Base-by-base conservation (phyloP, 2,329 filamentous ascomycete species). In the Ceratocystis ficicola region DNA sequence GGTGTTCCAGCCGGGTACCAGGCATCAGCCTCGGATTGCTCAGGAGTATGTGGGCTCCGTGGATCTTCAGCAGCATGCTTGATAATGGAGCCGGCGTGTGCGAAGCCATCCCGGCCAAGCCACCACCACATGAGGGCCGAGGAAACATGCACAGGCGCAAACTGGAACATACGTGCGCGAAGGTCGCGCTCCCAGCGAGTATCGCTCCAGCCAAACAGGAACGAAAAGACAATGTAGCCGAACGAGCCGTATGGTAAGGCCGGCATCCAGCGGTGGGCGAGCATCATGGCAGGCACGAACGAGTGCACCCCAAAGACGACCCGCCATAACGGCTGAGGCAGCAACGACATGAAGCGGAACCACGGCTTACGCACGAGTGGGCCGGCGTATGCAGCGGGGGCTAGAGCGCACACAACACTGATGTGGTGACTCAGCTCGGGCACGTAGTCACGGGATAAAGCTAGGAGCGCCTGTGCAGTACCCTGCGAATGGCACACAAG, bases 111-210 rank as follows among this genome's bases (percentile, higher is more conserved):
- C 3, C 86, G 79, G 0, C 92, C 93, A 0, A 96, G 81, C 93
- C 93, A 96, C 93, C 93, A 97, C 5, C 90, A 81, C 90, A 96
- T 96, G 67, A 86, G 87, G 76, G 96, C 91, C 0, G 90, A 83
- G 70, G 86, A 90, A 63, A 96, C 90, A 71, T 95, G 95, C 0
- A 95, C 90, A 0, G 93, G 93, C 0, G 90, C 86, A 70, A 95
- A 96, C 71, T 94, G 90, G 74, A 97, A 96, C 82, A 95, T 87
- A 52, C 93, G 86, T 72, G 90, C 78, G 67, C 89, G 81, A 15
- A 96, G 76, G 5, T 81, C 89, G 7, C 85, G 83, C 69, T 96
- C 93, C 93, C 93, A 96, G 6, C 90, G 83, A 8, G 75, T 77
- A 72, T 97, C 92, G 0, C 83, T 85, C 92, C 93, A 97, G 72